Conservation (phyloP, 768 basidiomycete species). For the Fomitopsis pulvina region DNA sequence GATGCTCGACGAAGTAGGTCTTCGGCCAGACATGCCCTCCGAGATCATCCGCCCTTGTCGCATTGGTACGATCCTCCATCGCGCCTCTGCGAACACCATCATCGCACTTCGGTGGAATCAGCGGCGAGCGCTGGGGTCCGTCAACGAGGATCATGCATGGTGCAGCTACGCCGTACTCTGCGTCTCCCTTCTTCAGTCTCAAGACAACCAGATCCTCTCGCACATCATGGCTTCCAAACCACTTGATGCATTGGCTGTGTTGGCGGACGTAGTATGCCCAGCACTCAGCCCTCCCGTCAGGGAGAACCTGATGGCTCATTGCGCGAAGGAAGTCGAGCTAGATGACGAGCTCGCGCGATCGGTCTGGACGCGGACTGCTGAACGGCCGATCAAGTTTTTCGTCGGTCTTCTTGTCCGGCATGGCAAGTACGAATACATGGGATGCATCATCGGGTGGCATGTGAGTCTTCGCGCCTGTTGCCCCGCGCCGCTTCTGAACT, state of each 20-base stretch:
- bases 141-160: neutral
- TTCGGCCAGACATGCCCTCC: neutral
- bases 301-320: conserved; percentile 1
- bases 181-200: conserved; percentile 13
- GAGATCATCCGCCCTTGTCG: conserved; percentile 15
- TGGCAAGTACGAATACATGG: conserved; percentile 13
- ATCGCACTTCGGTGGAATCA: conserved; percentile 1
- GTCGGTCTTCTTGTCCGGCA: conserved; percentile 20
- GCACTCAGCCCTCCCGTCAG: neutral
- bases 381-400: conserved; percentile 13
- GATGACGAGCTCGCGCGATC: conserved; percentile 9
- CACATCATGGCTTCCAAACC: conserved; percentile 11
- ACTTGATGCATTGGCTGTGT: conserved; percentile 18
- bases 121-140: neutral
- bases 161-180: conserved; percentile 17
- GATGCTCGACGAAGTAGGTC: conserved; percentile 10
- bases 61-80: conserved; percentile 2
- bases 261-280: conserved; percentile 14
- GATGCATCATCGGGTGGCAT: conserved; percentile 21
- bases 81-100: conserved; percentile 12
- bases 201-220: conserved; percentile 8
- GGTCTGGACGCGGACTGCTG: conserved; percentile 7
- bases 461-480: conserved; percentile 11
- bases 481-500: conserved; percentile 1
- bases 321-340: conserved; percentile 2